phyloP scores from a whole-genome alignment of 1,139 yeast species.

The Geotrichum bryndzae region DNA sequence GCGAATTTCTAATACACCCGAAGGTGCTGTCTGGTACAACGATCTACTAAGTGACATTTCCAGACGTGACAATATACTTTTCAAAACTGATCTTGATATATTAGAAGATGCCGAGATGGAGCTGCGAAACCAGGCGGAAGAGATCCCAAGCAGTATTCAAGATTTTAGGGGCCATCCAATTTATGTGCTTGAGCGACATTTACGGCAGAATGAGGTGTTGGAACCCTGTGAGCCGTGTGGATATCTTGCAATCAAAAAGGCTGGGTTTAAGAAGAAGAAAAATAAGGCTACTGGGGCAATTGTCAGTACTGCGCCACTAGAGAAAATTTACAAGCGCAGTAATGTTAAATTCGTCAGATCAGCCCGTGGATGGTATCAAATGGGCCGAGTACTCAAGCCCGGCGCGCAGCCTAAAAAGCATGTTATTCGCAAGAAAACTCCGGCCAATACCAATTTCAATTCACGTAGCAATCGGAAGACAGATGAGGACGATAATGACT shows the following conservation, averaged over 20 bases:
- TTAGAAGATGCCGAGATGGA: conserved; percentile 67
- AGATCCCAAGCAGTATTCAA: conserved; percentile 76
- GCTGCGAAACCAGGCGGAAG: conserved; percentile 65
- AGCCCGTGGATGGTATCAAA: conserved; percentile 80
- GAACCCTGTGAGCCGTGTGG: conserved; percentile 73
- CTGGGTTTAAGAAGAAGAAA: conserved; percentile 3
- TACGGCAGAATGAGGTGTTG: conserved; percentile 65
- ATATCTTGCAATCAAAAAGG: conserved; percentile 42
- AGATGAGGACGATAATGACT: conserved; percentile 31
- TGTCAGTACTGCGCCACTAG: conserved; percentile 14
- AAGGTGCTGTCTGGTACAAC: conserved; percentile 61
- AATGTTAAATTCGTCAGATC: conserved; percentile 61
- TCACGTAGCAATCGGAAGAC: conserved; percentile 16
- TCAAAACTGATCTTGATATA: conserved; percentile 45
- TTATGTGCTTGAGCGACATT: conserved; percentile 65
- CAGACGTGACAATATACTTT: background rate
- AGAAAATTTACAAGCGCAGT: conserved; percentile 55
- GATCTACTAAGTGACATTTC: conserved; percentile 28
- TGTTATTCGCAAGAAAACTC: conserved; percentile 29
- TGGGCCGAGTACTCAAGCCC: conserved; percentile 66
- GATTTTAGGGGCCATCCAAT: conserved; percentile 86
- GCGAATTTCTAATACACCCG: conserved; percentile 51
- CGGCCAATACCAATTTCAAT: conserved; percentile 7
- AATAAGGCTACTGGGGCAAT: background rate
- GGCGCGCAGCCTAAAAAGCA: conserved; percentile 64